A percentile compares a stretch with the other conserved stretches of the same genome.
Evolutionary conservation across 768 basidiomycete genomes (phyloP).

Genomic region (Artomyces pyxidatus): DNA sequence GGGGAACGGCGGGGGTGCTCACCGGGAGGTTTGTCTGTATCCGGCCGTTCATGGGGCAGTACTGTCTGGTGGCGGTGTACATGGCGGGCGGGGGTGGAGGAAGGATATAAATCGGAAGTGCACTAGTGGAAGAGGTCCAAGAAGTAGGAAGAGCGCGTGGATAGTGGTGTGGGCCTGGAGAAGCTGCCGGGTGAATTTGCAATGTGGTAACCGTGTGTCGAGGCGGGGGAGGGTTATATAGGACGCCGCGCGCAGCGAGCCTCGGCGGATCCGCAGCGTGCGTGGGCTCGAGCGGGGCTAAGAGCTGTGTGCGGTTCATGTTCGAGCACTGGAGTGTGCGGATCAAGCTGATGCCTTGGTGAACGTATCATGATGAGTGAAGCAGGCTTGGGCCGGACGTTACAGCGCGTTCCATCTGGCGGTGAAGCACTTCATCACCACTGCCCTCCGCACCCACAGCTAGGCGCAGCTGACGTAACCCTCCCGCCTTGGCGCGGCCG

Average conservation of each 20-base stretch:
- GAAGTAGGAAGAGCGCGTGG: background rate
- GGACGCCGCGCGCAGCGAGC: background rate
- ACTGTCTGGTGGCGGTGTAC: constrained; percentile 9
- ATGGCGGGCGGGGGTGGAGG: constrained; percentile 2
- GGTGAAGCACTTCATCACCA: no score
- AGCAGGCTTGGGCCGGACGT: no score
- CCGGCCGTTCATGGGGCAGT: constrained; percentile 11
- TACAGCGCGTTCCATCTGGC: no score
- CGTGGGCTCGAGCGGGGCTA: background rate
- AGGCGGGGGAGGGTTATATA: background rate
- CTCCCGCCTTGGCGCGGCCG: no score
- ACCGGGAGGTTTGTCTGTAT: constrained; percentile 13
- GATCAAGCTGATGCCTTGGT: background rate
- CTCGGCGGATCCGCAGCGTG: background rate
- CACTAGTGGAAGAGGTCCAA: background rate
- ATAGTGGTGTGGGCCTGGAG: background rate
- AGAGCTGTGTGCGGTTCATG: background rate
- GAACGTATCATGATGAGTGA: background rate
- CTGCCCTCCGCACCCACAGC: no score
- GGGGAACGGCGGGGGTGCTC: background rate
- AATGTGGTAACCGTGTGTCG: background rate
- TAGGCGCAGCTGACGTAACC: no score
- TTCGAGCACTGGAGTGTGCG: background rate
- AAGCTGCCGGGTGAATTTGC: background rate
- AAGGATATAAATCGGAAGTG: background rate